Evolutionary conservation across 805 yeast species (phyloP), one percentile per base, ranked within the genome.

Genomic region (Saccharomycopsis sp.): DNA sequence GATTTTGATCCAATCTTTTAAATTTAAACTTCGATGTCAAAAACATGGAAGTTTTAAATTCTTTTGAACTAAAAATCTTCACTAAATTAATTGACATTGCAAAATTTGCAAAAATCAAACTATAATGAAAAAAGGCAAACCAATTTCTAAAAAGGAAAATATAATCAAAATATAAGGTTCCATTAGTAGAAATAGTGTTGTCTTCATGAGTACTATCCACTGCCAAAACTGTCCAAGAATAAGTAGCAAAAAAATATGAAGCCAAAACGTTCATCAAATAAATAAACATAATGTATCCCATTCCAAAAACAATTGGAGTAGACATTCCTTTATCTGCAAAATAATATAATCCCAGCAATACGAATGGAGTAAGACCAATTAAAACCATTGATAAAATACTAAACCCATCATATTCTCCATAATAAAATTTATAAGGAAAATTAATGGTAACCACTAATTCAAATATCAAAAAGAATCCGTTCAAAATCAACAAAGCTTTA

Each of bases 41-140:
- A n/a, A n/a, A n/a, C n/a, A n/a, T n/a, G n/a, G 26, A 8, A 23
- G 26, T 23, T 23, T 23, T 23, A 23, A 10, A 23, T 23, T 8
- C 26, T 23, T 23, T 23, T 23, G 6, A 6, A 23, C 26, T 23
- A 23, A 20, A 19, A 5, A 18, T 25, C 13, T 15, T 15, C 28
- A 38, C 18, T 18, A 38, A 17, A 18, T 31, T 25, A 8, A 38
- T 21, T 19, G 32, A 38, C 10, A 31, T 12, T 17, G 32, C 23
- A 21, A 38, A 38, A 32, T 31, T 34, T 18, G 19, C 13, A 21
- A 31, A 17, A n/a, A 38, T n/a, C 25, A 38, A 26, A 4, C 23
- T 14, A 19, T 38, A 38, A 25, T 38, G 41, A 26, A 38, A 21
- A 9, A 38, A 23, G 21, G 37, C 20, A 14, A 38, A 38, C 41